phyloP scores from a whole-genome alignment of 169 alveolate genomes.

The Plasmodium cynomolgi region DNA sequence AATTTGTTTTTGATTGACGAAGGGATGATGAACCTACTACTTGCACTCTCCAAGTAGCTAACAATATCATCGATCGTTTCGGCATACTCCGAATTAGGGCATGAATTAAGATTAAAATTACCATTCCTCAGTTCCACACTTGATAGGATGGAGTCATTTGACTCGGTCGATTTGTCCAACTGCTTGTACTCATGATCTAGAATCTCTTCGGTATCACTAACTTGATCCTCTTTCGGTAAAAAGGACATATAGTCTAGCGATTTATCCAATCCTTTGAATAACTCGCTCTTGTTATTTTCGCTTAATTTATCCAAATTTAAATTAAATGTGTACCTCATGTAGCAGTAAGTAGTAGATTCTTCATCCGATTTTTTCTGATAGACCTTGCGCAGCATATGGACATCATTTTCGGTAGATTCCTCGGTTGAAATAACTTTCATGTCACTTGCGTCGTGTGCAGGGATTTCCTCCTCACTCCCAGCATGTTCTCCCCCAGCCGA shows the following conservation, averaged over 20 bases:
- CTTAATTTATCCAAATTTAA: slow-evolving; percentile 67
- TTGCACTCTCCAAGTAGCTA: slow-evolving; percentile 12
- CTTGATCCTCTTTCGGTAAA: slow-evolving; percentile 53
- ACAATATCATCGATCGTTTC: slow-evolving; percentile 53
- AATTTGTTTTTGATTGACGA: slow-evolving; percentile 25
- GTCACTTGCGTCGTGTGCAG: background rate
- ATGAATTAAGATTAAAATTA: background rate
- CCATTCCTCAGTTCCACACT: slow-evolving; percentile 30
- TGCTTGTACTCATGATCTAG: slow-evolving; percentile 37
- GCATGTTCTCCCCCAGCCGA: background rate
- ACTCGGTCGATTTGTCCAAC: slow-evolving; percentile 15
- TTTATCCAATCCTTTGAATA: slow-evolving; percentile 64
- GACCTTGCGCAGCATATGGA: slow-evolving; percentile 73
- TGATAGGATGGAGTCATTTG: slow-evolving; percentile 32
- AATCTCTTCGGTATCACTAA: slow-evolving; percentile 35
- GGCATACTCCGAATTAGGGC: slow-evolving; percentile 18
- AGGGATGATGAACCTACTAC: slow-evolving; percentile 5
- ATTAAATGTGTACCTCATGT: slow-evolving; percentile 68
- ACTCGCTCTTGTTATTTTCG: slow-evolving; percentile 46
- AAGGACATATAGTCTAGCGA: slow-evolving; percentile 38
- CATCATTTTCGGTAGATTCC: slow-evolving; percentile 69
- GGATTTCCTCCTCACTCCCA: background rate
- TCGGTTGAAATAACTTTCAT: slow-evolving; percentile 66
- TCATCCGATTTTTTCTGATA: slow-evolving; percentile 31
- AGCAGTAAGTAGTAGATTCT: slow-evolving; percentile 46